Conservation (phyloP, 495 filamentous ascomycete genomes). For the Neurospora tetrasperma region DNA sequence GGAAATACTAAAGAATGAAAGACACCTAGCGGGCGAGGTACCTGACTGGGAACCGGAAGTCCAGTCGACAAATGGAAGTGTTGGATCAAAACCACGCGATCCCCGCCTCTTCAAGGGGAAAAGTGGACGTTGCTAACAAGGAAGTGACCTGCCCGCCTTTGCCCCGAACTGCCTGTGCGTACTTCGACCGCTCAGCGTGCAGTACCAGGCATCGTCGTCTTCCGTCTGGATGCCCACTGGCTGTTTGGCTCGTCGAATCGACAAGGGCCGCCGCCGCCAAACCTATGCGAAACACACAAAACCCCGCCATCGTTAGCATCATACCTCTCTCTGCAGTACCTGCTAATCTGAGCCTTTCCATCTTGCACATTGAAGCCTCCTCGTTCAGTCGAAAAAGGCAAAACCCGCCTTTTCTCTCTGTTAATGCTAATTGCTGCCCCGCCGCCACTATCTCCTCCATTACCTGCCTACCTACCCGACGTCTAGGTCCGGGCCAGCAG, state of each 20-base stretch:
- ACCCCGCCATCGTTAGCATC: background rate
- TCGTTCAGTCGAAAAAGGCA: background rate
- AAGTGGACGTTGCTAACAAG: background rate
- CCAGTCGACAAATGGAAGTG: background rate
- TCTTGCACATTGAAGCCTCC: background rate
- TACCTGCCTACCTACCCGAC: too few species aligned
- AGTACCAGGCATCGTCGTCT: background rate
- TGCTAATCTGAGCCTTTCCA: background rate
- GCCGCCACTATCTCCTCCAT: background rate
- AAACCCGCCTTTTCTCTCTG: background rate
- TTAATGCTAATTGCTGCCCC: background rate
- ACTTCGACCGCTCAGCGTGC: background rate
- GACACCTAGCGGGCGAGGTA: background rate
- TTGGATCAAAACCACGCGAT: background rate
- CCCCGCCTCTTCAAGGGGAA: background rate
- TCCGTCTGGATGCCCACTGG: background rate
- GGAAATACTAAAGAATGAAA: background rate
- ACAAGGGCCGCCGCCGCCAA: background rate
- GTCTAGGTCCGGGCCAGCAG: background rate
- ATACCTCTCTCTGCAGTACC: background rate
- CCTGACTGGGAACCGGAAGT: background rate
- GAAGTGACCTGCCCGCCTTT: background rate
- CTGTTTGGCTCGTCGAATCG: background rate
- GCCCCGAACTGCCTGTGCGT: background rate
- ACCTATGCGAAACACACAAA: constrained; percentile 1